Evolutionary conservation across 2,329 filamentous ascomycete species (phyloP), one percentile per base, ranked within the genome.

Genomic region (Moelleriella libera): DNA sequence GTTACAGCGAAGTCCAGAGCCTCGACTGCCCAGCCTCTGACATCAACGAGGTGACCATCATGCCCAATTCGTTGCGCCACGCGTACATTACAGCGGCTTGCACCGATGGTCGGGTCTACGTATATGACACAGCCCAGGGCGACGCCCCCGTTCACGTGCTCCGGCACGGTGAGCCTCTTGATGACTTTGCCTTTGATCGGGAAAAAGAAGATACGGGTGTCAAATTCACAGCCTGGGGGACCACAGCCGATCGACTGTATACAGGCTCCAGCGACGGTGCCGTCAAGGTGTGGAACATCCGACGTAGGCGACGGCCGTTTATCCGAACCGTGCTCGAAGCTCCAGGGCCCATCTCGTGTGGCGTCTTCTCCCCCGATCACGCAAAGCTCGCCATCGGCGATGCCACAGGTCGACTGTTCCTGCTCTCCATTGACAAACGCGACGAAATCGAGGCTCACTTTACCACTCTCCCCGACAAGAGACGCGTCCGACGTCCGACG

Each of bases 181-280:
- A 68, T 10, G 62, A 65, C 31, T 62, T 68, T 34, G 51, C 62
- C 4, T 66, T 66, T 1, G 68, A 76, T 39, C 61, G 72, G 10
- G 75, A 78, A 49, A 62, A 65, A 7, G 75, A 76, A 45, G 79
- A 82, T 49, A 73, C 74, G 0, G 79, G 79, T 2, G 75, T 82
- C 41, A 82, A 81, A 55, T 82, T 83, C 52, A 72, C 72, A 0
- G 71, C 76, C 4, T 83, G 78, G 79, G 78, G 76, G 1, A 69
- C 65, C 12, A 74, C 71, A 0, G 58, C 66, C 0, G 74, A 79
- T 47, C 68, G 78, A 0, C 69, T 83, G 42, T 83, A 82, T 52
- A 82, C 78, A 0, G 79, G 78, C 1, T 76, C 75, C 0, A 81
- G 78, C 1, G 79, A 83, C 50, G 79, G 79, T 1, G 66, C 74